Conservation (phyloP, 176 grass and related monocot genomes). For the Oryza rufipogon region DNA sequence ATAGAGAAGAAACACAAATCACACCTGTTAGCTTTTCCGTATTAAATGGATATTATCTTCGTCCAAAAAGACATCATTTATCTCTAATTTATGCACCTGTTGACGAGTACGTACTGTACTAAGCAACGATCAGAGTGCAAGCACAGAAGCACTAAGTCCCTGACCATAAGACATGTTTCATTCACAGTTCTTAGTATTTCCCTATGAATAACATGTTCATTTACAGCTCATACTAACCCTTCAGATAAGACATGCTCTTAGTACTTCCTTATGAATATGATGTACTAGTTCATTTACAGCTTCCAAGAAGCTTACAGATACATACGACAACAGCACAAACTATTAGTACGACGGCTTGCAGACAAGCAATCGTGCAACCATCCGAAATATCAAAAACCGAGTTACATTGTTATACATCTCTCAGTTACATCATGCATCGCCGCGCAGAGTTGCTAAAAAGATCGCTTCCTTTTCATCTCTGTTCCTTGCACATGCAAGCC, state of each 20-base stretch:
- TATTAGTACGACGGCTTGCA: conserved; percentile 21
- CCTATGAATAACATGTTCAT: too few relatives aligned
- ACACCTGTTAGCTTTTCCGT: too few relatives aligned
- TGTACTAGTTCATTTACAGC: not conserved
- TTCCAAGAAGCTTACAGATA: conserved; percentile 33
- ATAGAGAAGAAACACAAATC: not conserved
- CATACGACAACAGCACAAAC: conserved; percentile 3
- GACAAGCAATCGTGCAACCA: not conserved
- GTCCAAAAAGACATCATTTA: too few relatives aligned
- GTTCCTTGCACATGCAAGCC: not conserved
- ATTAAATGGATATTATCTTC: too few relatives aligned
- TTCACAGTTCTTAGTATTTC: too few relatives aligned
- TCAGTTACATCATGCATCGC: not conserved
- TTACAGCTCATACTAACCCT: too few relatives aligned
- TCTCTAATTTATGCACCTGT: too few relatives aligned
- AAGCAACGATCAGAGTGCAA: not conserved
- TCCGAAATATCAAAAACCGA: not conserved
- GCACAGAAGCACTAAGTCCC: too few relatives aligned
- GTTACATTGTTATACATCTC: conserved; percentile 23
- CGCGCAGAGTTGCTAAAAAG: not conserved
- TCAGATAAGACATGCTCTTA: not conserved
- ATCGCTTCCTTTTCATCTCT: not conserved
- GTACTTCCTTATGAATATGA: too few relatives aligned
- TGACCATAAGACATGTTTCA: not conserved
- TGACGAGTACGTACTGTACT: too few relatives aligned